Base-by-base conservation (phyloP, 2,329 filamentous ascomycete species). In the Fusarium domesticum region DNA sequence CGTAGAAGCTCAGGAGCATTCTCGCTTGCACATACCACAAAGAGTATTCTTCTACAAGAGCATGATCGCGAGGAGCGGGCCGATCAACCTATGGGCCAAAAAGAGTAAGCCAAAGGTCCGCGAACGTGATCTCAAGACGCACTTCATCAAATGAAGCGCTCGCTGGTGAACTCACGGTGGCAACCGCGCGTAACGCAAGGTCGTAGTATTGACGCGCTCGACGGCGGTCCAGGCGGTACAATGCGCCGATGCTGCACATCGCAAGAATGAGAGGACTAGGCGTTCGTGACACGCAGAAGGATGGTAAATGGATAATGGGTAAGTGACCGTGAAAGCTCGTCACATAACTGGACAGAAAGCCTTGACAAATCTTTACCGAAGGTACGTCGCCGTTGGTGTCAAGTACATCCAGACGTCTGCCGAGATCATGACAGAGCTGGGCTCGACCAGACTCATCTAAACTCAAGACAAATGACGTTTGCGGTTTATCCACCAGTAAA, bases 161-260 rank as follows among this genome's bases (percentile, higher is more conserved):
- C n/a, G n/a, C n/a, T n/a, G n/a, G n/a, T 30, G 6, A 11, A 39
- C 36, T 14, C 39, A 39, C 42, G 16, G 30, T 25, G 16, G 28
- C 37, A 12, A 47, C 18, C 5, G 30, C 19, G 6, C n/a, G 19
- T 11, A 18, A 11, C 2, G 46, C 20, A 2, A 37, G 14, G 12
- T 46, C 45, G 33, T 48, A 45, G 3, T 48, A n/a, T 3, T 17
- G 18, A 11, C 20, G 16, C 2, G 45, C 45, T 5, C 45, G 35
- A 6, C 42, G 45, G 4, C 48, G 45, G 15, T 51, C 45, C 3
- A 51, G 30, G 6, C 48, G 42, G 30, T 51, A 51, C 5, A 51
- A 36, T 4, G 48, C 48, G 4, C 48, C 48, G 18, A 51, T 45
- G 12, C 48, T 45, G n/a, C 48, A 51, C 48, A 51, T 51, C 25